Percentiles rank a stretch among this genome's conserved stretches.
phyloP scores from a whole-genome alignment of 257 asterid genomes.

The Solanum neorickii region DNA sequence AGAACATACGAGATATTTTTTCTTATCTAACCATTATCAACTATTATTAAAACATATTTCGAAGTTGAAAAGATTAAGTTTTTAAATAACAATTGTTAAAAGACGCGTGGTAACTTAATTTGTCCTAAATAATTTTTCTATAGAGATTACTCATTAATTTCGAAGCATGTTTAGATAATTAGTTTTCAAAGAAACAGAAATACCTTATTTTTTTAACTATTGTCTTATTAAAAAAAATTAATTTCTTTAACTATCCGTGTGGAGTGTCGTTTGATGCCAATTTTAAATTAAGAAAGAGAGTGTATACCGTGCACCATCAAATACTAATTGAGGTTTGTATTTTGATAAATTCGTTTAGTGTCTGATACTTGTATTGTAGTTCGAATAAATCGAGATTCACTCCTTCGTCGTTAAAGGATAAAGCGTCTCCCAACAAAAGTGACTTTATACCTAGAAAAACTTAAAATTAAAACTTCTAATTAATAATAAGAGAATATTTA shows the following conservation, averaged over 20 bases:
- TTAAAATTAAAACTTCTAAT: too few species aligned
- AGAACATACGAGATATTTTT: background rate
- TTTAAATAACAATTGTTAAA: background rate
- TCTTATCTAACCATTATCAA: background rate
- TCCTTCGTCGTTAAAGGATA: background rate
- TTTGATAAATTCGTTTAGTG: background rate
- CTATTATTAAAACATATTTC: background rate
- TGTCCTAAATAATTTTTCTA: background rate
- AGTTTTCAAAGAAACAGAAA: background rate
- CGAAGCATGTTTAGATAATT: background rate
- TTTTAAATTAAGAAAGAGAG: background rate
- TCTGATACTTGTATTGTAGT: background rate
- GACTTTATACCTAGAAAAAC: background rate
- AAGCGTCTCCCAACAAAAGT: background rate
- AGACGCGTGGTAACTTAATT: background rate
- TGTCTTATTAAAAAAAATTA: background rate
- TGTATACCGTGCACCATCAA: background rate
- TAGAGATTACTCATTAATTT: background rate
- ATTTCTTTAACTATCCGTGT: background rate
- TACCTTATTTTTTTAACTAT: background rate
- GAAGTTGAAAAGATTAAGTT: accelerated
- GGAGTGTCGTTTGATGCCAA: background rate
- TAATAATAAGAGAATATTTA: too few species aligned
- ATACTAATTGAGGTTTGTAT: background rate
- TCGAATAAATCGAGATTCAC: background rate